Evolutionary conservation across 2,329 filamentous ascomycete species (phyloP), one percentile per base, ranked within the genome.

Genomic region (Colletotrichum theobromicola): DNA sequence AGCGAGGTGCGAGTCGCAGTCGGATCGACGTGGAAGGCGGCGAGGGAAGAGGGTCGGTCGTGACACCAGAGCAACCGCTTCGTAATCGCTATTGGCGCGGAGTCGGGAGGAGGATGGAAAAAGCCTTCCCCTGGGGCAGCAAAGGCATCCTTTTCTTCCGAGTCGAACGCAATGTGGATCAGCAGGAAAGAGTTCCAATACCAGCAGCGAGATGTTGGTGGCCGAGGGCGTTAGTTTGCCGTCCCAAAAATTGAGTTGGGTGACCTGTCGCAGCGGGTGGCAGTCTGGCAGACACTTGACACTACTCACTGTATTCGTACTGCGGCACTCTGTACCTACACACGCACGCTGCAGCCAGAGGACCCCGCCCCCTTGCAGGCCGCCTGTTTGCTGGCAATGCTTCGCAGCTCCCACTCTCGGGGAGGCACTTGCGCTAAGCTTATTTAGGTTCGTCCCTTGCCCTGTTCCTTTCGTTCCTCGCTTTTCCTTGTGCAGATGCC

Each of bases 251-350:
- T 65, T 63, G 72, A 74, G 72, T 74, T 72, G 72, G 53, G 10
- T 71, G 67, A 66, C 67, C 72, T 74, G 67, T 74, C 71, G 66
- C 71, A 74, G 66, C 71, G 60, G 67, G 66, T 70, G 71, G 62
- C 62, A 72, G 60, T 67, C 55, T 67, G 68, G 55, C 68, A 67
- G 72, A 67, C 55, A 61, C 66, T 74, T 74, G 72, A 62, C 72
- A 74, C 72, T 53, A 73, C 24, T 35, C 21, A 35, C 37, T 32
- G 57, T 13, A 34, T 32, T 34, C 57, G 26, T 13, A n/a, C 24
- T n/a, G 26, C 26, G 32, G n/a, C 26, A 32, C 24, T n/a, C 30
- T 32, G 30, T 32, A 32, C 30, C 30, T 32, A 32, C 30, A 32
- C 30, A n/a, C n/a, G n/a, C n/a, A n/a, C n/a, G 55, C 18, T 60